Percentiles rank a stretch among this genome's conserved stretches.
Evolutionary conservation across 805 yeast genomes (phyloP).

Genomic region (Pichia deserticola): DNA sequence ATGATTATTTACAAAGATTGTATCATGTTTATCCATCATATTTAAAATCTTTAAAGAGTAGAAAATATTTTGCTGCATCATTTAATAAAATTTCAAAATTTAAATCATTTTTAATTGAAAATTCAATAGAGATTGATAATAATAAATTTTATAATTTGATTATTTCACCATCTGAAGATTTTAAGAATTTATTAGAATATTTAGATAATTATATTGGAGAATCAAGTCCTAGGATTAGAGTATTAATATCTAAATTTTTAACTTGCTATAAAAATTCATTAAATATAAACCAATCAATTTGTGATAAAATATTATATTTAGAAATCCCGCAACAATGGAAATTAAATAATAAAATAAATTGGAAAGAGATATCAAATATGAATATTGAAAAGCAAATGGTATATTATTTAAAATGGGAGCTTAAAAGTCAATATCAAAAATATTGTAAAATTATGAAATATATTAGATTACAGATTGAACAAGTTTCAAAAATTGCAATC

Average conservation of each 20-base stretch:
- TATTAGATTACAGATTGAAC: slow-evolving; percentile 8
- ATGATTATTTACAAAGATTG: slow-evolving; percentile 18
- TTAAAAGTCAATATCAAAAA: slow-evolving; percentile 7
- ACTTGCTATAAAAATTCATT: not conserved
- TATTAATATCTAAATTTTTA: slow-evolving; percentile 3
- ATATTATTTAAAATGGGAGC: slow-evolving; percentile 13
- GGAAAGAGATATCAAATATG: slow-evolving; percentile 16
- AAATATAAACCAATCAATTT: no score
- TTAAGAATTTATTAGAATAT: slow-evolving; percentile 1
- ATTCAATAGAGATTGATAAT: not conserved
- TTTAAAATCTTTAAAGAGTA: slow-evolving; percentile 6
- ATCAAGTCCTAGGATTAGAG: slow-evolving; percentile 9
- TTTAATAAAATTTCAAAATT: not conserved
- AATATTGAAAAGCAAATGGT: slow-evolving; percentile 16
- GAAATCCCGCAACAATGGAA: slow-evolving; percentile 21
- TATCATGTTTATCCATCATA: slow-evolving; percentile 23
- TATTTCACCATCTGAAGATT: slow-evolving; percentile 6
- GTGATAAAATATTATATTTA: slow-evolving; percentile 7
- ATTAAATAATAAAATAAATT: slow-evolving; percentile 12
- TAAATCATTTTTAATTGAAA: not conserved
- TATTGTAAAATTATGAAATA: slow-evolving; percentile 7
- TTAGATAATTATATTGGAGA: slow-evolving; percentile 4
- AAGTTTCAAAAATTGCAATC: slow-evolving; percentile 11
- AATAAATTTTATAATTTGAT: slow-evolving; percentile 3
- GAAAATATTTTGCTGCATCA: slow-evolving; percentile 2